These are phyloP conservation scores for Otatea glauca DNA, from an alignment of 176 grass and related monocot species.

Conservation along the genomic window DNA sequence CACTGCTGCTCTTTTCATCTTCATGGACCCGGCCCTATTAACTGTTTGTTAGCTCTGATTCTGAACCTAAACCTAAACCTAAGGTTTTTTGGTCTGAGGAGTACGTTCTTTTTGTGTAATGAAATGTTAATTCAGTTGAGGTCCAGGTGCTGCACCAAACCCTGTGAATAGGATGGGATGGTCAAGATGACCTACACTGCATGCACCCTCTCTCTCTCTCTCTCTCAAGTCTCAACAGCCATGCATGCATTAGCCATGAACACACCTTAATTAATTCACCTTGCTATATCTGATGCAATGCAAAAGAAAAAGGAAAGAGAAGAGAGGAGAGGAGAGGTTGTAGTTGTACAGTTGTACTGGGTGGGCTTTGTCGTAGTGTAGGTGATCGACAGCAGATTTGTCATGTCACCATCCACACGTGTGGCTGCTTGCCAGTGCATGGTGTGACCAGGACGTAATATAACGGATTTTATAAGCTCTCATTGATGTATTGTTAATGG, in stretches of 20 bases:
- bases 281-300: slow-evolving; percentile 7
- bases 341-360: not conserved
- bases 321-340: not conserved
- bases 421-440: slow-evolving; percentile 19
- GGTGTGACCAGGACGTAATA: not conserved
- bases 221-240: not conserved
- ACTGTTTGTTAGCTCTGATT: no score
- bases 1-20: no score
- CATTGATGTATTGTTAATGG: not conserved
- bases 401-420: slow-evolving; percentile 32
- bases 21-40: no score
- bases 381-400: slow-evolving; percentile 19
- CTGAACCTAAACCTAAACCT: no score
- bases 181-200: slow-evolving; percentile 3
- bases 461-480: not conserved
- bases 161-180: not conserved
- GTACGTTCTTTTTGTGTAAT: no score
- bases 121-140: no score
- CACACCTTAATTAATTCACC: not conserved
- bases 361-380: not conserved
- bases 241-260: slow-evolving; percentile 1
- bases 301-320: not conserved
- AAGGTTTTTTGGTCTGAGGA: no score
- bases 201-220: not conserved
- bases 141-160: no score